Base-by-base conservation (phyloP, 2,329 filamentous ascomycete species). In the Mollisiaceae sp. region DNA sequence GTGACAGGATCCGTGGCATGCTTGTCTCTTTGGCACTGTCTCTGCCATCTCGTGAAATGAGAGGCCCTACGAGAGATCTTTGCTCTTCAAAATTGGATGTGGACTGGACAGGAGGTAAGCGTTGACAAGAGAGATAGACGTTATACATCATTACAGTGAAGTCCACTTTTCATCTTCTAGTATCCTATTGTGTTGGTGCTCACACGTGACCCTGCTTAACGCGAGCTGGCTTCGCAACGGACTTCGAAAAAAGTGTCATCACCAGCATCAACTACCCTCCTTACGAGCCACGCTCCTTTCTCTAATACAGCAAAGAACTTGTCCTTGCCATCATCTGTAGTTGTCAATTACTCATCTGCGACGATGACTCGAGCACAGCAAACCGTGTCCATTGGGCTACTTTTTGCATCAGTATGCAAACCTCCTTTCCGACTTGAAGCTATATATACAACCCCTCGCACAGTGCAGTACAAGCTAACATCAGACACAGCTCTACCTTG, bases 331-430 rank as follows among this genome's bases (percentile, higher is more conserved):
- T 32, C 27, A 35, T 54, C 27, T 3, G 32, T 8, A 54, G 11
- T 18, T 39, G 20, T 65, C 64, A 55, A 62, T 39, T 50, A 38
- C n/a, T 41, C n/a, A 55, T 58, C 55, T 61, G 65, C 73, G 81
- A 89, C 71, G 70, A 98, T 98, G 95, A 97, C 95, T 72, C 93
- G 94, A 80, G 95, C 95, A 24, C 90, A 92, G 79, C 94, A 98
- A 80, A 94, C 92, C 70, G 89, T 97, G 77, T 97, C 93, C 68
- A 85, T 97, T 75, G 90, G 89, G 75, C 88, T 97, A 75, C 86
- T 97, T 73, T 86, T 95, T 79, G 92, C 92, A 74, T 97, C 94
- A 43, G 94, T 97, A 89, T 74, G 67, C 52, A 56, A 60, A 52
- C 64, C 55, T 61, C 63, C 58, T 63, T 60, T 59, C 57, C 62